Evolutionary conservation across 1,139 yeast genomes (phyloP), one percentile per base, ranked within the genome.

Genomic region (Suhomyces bolitotheri): DNA sequence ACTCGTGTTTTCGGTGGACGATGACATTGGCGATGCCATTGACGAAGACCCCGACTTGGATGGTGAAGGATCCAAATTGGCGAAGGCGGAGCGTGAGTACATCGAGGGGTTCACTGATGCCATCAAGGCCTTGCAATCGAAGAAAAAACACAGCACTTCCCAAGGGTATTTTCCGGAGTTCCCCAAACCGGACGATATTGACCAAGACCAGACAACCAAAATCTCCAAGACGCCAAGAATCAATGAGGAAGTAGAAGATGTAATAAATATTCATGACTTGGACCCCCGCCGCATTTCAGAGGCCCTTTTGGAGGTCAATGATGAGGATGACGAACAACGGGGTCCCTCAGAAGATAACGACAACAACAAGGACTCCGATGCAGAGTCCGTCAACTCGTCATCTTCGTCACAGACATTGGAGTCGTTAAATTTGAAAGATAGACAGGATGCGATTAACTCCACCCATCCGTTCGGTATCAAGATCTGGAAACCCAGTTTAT

Each of bases 391-490:
- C 4, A 38, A 45, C 13, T 59, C 71, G 7, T 45, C 59, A 4
- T 70, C 73, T 1, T 77, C 88, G 0, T 56, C 76, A 1, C 64
- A 71, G 3, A 78, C 94, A 0, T 60, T 78, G 16, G 97, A 89
- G 54, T 84, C 95, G 1, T 81, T 86, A 51, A 92, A 96, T n/a
- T 71, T 92, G 41, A 72, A 92, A 42, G 96, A 90, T 49, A 80
- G 97, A 46, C 98, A 92, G 60, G 89, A 87, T 47, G 98, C 98
- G 4, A 94, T 92, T 57, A 92, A 92, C 54, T 82, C 87, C 36
- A 89, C 97, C 1, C 98, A 94, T 64, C 98, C 98, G 0, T 92
- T 92, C 56, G 98, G 98, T 72, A 89, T 92, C 35, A 84, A 96
- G 58, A 87, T 92, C 50, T 92, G 98, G 98, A 92, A 92, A 55